A percentile compares a stretch with the other conserved stretches of the same genome.
Evolutionary conservation across 805 yeast species (phyloP).

Genomic region (Huiozyma naganishii): DNA sequence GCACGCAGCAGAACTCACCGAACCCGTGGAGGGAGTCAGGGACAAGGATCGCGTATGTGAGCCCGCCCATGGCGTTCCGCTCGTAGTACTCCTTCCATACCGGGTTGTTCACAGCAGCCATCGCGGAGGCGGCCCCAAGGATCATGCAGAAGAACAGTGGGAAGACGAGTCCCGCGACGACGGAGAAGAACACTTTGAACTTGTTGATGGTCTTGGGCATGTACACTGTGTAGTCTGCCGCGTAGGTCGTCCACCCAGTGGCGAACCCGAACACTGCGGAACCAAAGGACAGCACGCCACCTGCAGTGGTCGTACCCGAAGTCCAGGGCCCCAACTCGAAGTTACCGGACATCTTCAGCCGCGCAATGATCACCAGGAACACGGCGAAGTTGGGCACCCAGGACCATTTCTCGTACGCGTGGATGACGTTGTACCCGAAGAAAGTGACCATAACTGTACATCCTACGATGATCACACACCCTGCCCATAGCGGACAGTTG

Average conservation of each 20-base stretch:
- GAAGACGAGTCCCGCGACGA: conserved; percentile 48
- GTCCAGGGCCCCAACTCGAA: conserved; percentile 43
- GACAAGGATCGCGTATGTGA: conserved; percentile 67
- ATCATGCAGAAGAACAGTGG: conserved; percentile 65
- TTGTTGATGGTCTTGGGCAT: conserved; percentile 57
- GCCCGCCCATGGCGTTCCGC: conserved; percentile 61
- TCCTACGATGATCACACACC: conserved; percentile 59
- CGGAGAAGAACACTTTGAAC: conserved; percentile 48
- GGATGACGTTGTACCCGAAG: conserved; percentile 78
- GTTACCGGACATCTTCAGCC: conserved; percentile 56
- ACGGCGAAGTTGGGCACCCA: conserved; percentile 75
- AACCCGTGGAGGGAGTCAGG: conserved; percentile 73
- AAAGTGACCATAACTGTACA: conserved; percentile 64
- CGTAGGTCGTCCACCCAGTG: conserved; percentile 91
- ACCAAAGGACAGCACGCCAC: conserved; percentile 68
- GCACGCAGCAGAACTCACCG: conserved; percentile 79
- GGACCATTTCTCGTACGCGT: conserved; percentile 69
- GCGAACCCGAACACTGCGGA: conserved; percentile 80
- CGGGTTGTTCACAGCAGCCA: conserved; percentile 43
- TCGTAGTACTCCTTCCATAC: conserved; percentile 41
- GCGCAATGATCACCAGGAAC: conserved; percentile 67
- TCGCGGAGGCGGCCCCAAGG: conserved; percentile 77
- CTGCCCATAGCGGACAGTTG: conserved; percentile 80
- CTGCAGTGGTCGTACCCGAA: conserved; percentile 61
- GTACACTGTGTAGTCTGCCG: conserved; percentile 86